Evolutionary conservation across 2,329 filamentous ascomycete species (phyloP).

Genomic region (Chaetothyriales sp.): DNA sequence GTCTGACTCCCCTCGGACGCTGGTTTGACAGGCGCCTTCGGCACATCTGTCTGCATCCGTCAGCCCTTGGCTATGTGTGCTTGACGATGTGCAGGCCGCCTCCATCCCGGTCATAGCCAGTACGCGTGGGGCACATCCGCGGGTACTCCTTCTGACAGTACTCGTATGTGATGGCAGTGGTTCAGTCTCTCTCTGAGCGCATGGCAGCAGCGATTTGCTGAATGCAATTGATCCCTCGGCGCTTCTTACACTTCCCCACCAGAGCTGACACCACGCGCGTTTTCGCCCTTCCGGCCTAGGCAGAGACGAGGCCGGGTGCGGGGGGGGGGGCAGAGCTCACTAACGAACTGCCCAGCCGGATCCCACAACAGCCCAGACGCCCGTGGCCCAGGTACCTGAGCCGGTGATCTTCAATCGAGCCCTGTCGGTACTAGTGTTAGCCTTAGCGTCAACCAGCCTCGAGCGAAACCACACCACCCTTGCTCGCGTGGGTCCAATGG

Average conservation of each 20-base stretch:
- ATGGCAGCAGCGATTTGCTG: background rate
- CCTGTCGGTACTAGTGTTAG: background rate
- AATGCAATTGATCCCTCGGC: background rate
- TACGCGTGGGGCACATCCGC: background rate
- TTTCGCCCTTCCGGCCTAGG: background rate
- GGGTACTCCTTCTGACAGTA: background rate
- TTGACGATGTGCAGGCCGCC: background rate
- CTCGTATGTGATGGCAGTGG: background rate
- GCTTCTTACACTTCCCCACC: background rate
- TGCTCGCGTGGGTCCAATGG: background rate
- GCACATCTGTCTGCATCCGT: background rate
- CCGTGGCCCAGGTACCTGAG: background rate
- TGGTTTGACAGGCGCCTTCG: background rate
- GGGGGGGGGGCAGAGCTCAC: background rate
- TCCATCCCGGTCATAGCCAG: background rate
- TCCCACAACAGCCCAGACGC: too few relatives aligned
- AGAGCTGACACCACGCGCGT: background rate
- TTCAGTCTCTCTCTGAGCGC: background rate
- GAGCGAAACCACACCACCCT: background rate
- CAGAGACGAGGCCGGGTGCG: too few relatives aligned
- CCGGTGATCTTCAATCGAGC: background rate
- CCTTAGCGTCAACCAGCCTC: background rate
- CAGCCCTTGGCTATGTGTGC: background rate
- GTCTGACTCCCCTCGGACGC: background rate
- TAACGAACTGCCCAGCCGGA: background rate